These are phyloP conservation scores for Chalciporus sphaerocephalus DNA, from an alignment of 768 basidiomycete genomes.

Conservation along the genomic window DNA sequence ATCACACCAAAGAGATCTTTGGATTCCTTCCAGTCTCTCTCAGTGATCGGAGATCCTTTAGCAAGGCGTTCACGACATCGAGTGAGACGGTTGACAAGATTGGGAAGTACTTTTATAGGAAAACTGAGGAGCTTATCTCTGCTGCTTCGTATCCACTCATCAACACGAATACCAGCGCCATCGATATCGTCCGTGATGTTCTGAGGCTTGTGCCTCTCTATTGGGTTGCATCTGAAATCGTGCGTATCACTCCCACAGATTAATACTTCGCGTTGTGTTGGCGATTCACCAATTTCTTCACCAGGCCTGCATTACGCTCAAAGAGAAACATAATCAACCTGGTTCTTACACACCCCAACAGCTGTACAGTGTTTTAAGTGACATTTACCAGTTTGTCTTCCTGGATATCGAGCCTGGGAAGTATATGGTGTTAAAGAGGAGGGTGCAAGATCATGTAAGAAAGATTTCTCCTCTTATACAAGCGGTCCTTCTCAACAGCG, in stretches of 20 bases:
- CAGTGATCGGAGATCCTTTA: conserved; percentile 45
- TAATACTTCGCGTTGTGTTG: background rate
- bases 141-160: conserved; percentile 53
- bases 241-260: conserved; percentile 31
- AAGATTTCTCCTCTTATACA: conserved; percentile 37
- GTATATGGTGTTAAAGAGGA: conserved; percentile 50
- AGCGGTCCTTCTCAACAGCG: background rate
- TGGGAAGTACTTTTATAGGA: conserved; percentile 60
- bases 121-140: conserved; percentile 55
- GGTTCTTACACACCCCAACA: conserved; percentile 62
- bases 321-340: conserved; percentile 46
- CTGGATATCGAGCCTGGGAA: conserved; percentile 61
- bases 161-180: conserved; percentile 44
- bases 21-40: conserved; percentile 64
- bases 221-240: conserved; percentile 69
- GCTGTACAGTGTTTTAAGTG: conserved; percentile 60
- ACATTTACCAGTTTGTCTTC: conserved; percentile 79
- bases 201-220: conserved; percentile 58
- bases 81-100: conserved; percentile 48
- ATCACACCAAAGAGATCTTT: conserved; percentile 50
- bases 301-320: conserved; percentile 71
- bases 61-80: conserved; percentile 44
- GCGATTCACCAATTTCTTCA: too few relatives aligned
- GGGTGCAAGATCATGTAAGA: conserved; percentile 49
- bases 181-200: conserved; percentile 70